These are phyloP conservation scores for Pseudonitzschia pungens DNA, from an alignment of 108 stramenopile genomes.

Conservation along the genomic window DNA sequence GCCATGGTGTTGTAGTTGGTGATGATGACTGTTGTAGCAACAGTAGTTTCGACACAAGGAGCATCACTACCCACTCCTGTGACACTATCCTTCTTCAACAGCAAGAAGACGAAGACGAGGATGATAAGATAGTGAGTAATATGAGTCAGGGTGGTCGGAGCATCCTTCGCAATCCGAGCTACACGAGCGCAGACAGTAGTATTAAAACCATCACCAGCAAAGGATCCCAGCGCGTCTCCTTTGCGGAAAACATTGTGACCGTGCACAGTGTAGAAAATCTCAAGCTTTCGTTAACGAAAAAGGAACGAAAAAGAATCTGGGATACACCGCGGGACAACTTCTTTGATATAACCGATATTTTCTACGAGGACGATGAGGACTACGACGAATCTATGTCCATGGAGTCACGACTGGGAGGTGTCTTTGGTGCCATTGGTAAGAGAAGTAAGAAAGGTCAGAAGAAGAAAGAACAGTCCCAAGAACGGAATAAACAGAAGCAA, in stretches of 20 bases:
- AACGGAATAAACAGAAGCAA: background rate
- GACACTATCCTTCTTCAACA: too few species aligned
- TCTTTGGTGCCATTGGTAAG: background rate
- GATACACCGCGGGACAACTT: background rate
- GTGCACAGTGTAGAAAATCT: background rate
- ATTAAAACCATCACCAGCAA: background rate
- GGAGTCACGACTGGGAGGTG: background rate
- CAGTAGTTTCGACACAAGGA: too few species aligned
- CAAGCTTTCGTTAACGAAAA: background rate
- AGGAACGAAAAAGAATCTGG: background rate
- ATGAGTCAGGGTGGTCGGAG: background rate
- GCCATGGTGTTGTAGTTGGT: too few species aligned
- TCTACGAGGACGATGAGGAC: background rate
- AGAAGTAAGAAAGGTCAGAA: background rate
- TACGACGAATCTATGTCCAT: background rate
- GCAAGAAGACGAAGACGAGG: too few species aligned
- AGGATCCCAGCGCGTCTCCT: background rate
- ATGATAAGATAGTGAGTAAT: too few species aligned
- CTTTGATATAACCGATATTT: background rate
- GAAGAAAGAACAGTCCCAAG: background rate
- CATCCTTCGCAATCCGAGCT: background rate
- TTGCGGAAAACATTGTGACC: background rate
- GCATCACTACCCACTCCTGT: too few species aligned
- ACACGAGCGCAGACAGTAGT: too few species aligned
- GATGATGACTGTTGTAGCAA: too few species aligned